These are phyloP conservation scores for Phyllosticta paracitricarpa DNA, from an alignment of 2,329 filamentous ascomycete genomes.

Conservation along the genomic window DNA sequence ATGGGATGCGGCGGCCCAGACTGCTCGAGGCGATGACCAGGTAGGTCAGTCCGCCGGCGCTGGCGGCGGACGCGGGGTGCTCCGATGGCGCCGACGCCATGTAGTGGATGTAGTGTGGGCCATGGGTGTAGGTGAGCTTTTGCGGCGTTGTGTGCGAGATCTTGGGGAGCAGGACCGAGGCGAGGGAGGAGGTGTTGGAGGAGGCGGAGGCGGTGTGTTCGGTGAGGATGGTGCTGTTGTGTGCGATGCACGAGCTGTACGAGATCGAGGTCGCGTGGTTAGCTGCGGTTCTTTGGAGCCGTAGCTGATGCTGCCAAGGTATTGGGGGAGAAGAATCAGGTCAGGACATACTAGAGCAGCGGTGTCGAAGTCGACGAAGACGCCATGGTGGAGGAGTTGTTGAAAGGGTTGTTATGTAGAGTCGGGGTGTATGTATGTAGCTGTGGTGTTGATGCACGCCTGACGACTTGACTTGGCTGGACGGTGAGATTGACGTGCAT, in stretches of 20 bases:
- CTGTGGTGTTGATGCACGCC: neutral
- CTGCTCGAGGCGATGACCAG: conserved; percentile 76
- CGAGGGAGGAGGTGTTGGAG: conserved; percentile 74
- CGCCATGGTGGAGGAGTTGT: conserved; percentile 22
- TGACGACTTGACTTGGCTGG: too few species aligned
- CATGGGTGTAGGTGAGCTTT: conserved; percentile 91
- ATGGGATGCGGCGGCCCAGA: conserved; percentile 79
- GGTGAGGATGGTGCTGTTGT: conserved; percentile 83
- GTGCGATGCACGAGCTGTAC: conserved; percentile 77
- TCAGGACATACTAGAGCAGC: conserved; percentile 24
- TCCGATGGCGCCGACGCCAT: conserved; percentile 72
- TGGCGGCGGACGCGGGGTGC: conserved; percentile 42
- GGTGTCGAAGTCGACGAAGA: conserved; percentile 29
- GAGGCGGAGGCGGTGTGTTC: conserved; percentile 85
- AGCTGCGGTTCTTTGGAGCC: conserved; percentile 5
- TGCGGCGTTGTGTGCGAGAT: conserved; percentile 71
- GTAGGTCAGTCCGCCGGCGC: conserved; percentile 78
- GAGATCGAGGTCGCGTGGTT: conserved; percentile 8
- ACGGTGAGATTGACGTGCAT: too few species aligned
- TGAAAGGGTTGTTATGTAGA: neutral
- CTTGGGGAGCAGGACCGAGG: conserved; percentile 89
- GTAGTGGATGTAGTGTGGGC: conserved; percentile 89
- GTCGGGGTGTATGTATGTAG: neutral
- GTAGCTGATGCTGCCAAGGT: neutral
- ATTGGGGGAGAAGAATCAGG: neutral